These are phyloP conservation scores for Annona squamosa DNA, from an alignment of 164 flowering plant species.

Conservation along the genomic window DNA sequence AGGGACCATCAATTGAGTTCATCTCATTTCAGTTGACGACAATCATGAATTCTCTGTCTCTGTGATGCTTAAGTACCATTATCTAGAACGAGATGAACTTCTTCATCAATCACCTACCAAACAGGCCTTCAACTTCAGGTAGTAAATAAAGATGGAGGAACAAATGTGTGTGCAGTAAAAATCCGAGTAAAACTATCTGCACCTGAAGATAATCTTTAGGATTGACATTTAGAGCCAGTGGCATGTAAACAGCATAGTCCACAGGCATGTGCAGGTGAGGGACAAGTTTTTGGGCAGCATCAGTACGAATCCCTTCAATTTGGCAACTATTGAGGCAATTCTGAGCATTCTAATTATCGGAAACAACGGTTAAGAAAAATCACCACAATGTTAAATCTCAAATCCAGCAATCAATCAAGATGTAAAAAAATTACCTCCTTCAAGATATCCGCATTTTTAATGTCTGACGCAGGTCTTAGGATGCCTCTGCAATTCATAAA, in stretches of 20 bases:
- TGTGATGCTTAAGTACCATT: background rate
- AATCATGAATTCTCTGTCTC: no score
- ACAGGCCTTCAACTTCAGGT: background rate
- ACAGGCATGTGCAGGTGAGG: constrained; percentile 60
- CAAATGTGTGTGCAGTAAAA: background rate
- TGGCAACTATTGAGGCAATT: constrained; percentile 64
- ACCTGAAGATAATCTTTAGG: constrained; percentile 81
- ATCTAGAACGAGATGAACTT: background rate
- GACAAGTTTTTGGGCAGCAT: constrained; percentile 51
- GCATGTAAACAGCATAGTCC: constrained; percentile 74
- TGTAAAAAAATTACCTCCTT: constrained; percentile 38
- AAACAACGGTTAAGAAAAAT: constrained; percentile 12
- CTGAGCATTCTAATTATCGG: constrained; percentile 64
- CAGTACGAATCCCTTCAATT: constrained; percentile 47
- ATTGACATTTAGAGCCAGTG: constrained; percentile 80
- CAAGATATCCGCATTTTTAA: constrained; percentile 53
- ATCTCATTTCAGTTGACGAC: background rate
- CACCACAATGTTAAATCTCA: constrained; percentile 2
- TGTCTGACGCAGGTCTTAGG: constrained; percentile 64
- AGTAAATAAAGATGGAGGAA: background rate
- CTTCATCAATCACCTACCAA: background rate
- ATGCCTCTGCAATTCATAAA: constrained; percentile 55
- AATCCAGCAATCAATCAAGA: background rate
- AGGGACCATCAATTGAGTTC: background rate
- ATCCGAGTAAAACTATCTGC: constrained; percentile 1